Conservation (phyloP, 2,329 filamentous ascomycete genomes). For the Coleophoma eucalyptorum region DNA sequence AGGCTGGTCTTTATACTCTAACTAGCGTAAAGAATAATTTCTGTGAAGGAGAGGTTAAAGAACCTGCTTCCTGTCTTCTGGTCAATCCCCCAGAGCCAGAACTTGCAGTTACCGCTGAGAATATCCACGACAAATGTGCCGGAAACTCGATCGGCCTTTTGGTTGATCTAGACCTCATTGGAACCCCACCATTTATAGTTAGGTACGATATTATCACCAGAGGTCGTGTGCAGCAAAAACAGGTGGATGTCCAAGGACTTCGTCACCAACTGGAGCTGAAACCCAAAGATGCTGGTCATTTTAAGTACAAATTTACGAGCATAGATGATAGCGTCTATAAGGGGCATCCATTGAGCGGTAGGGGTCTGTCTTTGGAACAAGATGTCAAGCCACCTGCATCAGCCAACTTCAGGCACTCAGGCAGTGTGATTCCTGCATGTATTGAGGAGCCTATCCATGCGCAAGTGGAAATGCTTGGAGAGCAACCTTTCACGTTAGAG, state of each 20-base stretch:
- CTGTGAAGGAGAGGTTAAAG: slow-evolving; percentile 84
- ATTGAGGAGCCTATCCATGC: slow-evolving; percentile 78
- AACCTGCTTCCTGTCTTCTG: slow-evolving; percentile 90
- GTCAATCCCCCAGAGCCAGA: slow-evolving; percentile 88
- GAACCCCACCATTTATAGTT: slow-evolving; percentile 87
- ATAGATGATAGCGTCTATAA: slow-evolving; percentile 83
- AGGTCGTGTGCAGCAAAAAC: slow-evolving; percentile 36
- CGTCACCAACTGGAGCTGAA: slow-evolving; percentile 82
- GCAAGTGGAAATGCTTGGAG: slow-evolving; percentile 72
- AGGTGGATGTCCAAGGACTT: slow-evolving; percentile 61
- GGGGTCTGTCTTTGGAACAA: slow-evolving; percentile 69
- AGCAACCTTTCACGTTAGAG: slow-evolving; percentile 83
- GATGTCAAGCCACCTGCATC: slow-evolving; percentile 90
- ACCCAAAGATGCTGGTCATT: slow-evolving; percentile 76
- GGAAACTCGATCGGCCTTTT: slow-evolving; percentile 88
- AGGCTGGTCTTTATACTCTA: slow-evolving; percentile 83
- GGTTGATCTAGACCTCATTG: slow-evolving; percentile 85
- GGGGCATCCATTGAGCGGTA: slow-evolving; percentile 55
- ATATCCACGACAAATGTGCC: slow-evolving; percentile 92
- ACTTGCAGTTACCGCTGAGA: slow-evolving; percentile 68
- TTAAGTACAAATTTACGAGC: slow-evolving; percentile 79
- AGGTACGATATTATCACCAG: slow-evolving; percentile 69
- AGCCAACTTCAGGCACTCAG: slow-evolving; percentile 60
- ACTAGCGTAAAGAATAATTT: slow-evolving; percentile 74
- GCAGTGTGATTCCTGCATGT: slow-evolving; percentile 63